Conservation (phyloP, 345 rosid genomes). For the Geranium rotundifolium region DNA sequence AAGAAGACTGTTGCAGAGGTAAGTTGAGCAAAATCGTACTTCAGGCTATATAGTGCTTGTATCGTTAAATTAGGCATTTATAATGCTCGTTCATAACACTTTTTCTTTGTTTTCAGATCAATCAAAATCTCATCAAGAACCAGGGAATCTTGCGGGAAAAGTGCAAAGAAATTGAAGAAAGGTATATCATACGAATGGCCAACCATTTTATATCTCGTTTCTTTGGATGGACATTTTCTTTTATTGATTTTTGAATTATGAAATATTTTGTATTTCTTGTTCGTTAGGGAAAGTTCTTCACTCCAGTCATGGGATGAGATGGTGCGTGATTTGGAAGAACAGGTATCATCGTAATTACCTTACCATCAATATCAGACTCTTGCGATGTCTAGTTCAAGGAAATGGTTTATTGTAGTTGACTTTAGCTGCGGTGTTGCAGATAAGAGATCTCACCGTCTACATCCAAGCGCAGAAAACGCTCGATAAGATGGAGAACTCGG, state of each 20-base stretch:
- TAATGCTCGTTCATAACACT: neutral
- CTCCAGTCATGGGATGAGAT: slow-evolving; percentile 41
- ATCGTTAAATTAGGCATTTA: neutral
- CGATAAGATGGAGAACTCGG: slow-evolving; percentile 35
- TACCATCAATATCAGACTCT: neutral
- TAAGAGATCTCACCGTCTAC: slow-evolving; percentile 65
- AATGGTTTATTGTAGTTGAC: slow-evolving; percentile 2
- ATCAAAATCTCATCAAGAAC: slow-evolving; percentile 56
- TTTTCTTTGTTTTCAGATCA: slow-evolving; percentile 27
- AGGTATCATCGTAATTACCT: slow-evolving; percentile 31
- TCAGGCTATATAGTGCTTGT: neutral
- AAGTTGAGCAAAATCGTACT: slow-evolving; percentile 3
- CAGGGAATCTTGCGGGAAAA: slow-evolving; percentile 55
- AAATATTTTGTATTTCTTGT: neutral
- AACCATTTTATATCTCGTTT: neutral
- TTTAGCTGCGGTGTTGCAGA: slow-evolving; percentile 26
- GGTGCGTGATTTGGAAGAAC: slow-evolving; percentile 69
- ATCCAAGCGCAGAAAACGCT: slow-evolving; percentile 72
- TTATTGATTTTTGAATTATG: neutral
- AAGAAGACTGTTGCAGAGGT: slow-evolving; percentile 61
- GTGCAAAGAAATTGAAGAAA: slow-evolving; percentile 68
- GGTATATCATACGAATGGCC: slow-evolving; percentile 27
- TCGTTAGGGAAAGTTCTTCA: slow-evolving; percentile 36
- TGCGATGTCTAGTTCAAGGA: neutral
- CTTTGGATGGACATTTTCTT: neutral